These are phyloP conservation scores for Podospora fimiseda DNA, from an alignment of 495 filamentous ascomycete species.

Conservation along the genomic window DNA sequence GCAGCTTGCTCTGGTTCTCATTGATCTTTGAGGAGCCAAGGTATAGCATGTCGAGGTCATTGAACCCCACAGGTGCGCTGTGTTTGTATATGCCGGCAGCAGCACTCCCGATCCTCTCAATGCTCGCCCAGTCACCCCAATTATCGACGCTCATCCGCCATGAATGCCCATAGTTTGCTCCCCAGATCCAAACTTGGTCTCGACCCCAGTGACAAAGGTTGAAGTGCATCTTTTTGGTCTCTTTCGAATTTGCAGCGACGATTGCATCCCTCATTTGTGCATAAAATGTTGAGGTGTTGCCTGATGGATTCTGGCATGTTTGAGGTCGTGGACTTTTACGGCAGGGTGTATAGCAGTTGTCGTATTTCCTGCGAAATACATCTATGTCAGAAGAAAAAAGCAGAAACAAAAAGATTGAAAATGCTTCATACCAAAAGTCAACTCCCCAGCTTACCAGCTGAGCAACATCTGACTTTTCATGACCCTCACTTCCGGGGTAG, in stretches of 20 bases:
- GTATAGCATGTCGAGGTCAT: slow-evolving; percentile 51
- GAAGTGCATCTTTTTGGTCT: slow-evolving; percentile 51
- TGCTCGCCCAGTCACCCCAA: slow-evolving; percentile 43
- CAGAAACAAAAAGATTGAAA: too few relatives aligned
- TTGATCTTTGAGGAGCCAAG: slow-evolving; percentile 25
- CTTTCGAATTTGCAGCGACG: slow-evolving; percentile 40
- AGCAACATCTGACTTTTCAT: slow-evolving; percentile 56
- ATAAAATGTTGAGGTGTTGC: slow-evolving; percentile 49
- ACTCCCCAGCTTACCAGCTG: slow-evolving; percentile 61
- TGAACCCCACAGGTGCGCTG: slow-evolving; percentile 40
- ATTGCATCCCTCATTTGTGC: slow-evolving; percentile 57
- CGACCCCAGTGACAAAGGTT: slow-evolving; percentile 60
- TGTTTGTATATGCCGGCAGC: slow-evolving; percentile 37
- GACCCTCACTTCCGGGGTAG: slow-evolving; percentile 55
- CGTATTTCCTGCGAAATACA: slow-evolving; percentile 51
- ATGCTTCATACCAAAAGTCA: slow-evolving; percentile 49
- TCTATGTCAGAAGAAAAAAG: too few relatives aligned
- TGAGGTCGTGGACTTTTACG: slow-evolving; percentile 9
- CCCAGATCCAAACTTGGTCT: slow-evolving; percentile 36
- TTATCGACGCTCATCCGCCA: slow-evolving; percentile 54
- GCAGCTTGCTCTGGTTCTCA: slow-evolving; percentile 41
- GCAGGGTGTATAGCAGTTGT: slow-evolving; percentile 50
- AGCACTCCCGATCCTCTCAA: slow-evolving; percentile 46
- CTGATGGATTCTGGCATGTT: slow-evolving; percentile 47
- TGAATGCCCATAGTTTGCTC: slow-evolving; percentile 49